These are phyloP conservation scores for Erysimum cheiranthoides DNA, from an alignment of 345 rosid genomes.

Conservation along the genomic window DNA sequence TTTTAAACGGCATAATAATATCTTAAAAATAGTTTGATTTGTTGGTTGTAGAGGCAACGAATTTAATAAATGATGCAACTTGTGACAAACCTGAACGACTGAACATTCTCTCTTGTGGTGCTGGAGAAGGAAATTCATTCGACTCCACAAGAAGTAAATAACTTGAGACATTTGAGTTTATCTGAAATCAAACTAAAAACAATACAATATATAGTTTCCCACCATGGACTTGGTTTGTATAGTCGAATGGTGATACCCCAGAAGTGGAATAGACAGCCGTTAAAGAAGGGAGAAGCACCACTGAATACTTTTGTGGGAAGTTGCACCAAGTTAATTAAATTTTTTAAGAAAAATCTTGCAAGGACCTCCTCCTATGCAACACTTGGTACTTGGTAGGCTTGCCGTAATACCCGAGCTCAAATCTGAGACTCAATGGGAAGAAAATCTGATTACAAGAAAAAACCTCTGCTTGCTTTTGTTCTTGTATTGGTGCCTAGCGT, in stretches of 20 bases:
- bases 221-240: neutral
- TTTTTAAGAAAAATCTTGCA: neutral
- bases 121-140: neutral
- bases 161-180: no score
- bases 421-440: neutral
- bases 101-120: neutral
- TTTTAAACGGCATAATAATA: neutral
- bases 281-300: neutral
- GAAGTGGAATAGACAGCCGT: neutral
- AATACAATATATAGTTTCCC: no score
- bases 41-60: neutral
- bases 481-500: conserved; percentile 3
- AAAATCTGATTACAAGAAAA: neutral
- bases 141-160: neutral
- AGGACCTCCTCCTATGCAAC: neutral
- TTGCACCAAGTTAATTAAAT: neutral
- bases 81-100: neutral
- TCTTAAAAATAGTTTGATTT: neutral
- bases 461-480: neutral
- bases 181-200: no score
- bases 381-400: neutral
- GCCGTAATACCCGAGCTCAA: neutral
- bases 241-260: neutral
- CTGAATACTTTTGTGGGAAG: neutral
- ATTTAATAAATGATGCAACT: neutral